These are phyloP conservation scores for Perilla frutescens DNA, from an alignment of 257 asterid species.

Conservation along the genomic window DNA sequence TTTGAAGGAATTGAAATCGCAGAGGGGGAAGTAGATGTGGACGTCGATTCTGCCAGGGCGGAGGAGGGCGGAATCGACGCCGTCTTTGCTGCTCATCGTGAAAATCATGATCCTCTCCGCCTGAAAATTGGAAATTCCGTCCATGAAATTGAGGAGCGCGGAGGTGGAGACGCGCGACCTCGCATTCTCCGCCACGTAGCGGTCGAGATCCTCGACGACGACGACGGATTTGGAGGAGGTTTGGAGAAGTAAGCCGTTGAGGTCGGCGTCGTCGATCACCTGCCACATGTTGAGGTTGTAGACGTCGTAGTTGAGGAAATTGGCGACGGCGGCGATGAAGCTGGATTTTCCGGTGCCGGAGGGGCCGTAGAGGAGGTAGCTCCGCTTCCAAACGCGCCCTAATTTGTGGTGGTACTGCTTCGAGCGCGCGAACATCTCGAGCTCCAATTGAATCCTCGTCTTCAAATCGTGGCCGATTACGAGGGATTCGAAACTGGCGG, in stretches of 20 bases:
- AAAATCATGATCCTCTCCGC: constrained; percentile 83
- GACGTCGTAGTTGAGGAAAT: constrained; percentile 62
- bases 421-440: constrained; percentile 42
- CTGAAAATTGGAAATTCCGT: constrained; percentile 73
- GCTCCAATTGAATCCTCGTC: constrained; percentile 32
- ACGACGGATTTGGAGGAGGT: constrained; percentile 70
- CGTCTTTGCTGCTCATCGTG: constrained; percentile 71
- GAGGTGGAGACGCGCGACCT: constrained; percentile 44
- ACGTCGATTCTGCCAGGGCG: constrained; percentile 90
- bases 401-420: constrained; percentile 77
- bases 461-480: constrained; percentile 53
- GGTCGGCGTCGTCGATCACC: constrained; percentile 68
- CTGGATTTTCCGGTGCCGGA: constrained; percentile 91
- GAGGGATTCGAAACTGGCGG: constrained; percentile 52
- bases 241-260: constrained; percentile 53
- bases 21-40: constrained; percentile 77
- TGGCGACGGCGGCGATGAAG: constrained; percentile 80
- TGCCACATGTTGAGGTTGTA: constrained; percentile 69
- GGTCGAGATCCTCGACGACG: constrained; percentile 86
- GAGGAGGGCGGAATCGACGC: constrained; percentile 58
- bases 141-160: constrained; percentile 77
- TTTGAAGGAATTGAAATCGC: constrained; percentile 80
- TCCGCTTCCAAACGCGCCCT: constrained; percentile 91
- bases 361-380: constrained; percentile 76
- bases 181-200: constrained; percentile 53